Base-by-base conservation (phyloP, 1,284 basidiomycete species). In the Naganishia liquefaciens region DNA sequence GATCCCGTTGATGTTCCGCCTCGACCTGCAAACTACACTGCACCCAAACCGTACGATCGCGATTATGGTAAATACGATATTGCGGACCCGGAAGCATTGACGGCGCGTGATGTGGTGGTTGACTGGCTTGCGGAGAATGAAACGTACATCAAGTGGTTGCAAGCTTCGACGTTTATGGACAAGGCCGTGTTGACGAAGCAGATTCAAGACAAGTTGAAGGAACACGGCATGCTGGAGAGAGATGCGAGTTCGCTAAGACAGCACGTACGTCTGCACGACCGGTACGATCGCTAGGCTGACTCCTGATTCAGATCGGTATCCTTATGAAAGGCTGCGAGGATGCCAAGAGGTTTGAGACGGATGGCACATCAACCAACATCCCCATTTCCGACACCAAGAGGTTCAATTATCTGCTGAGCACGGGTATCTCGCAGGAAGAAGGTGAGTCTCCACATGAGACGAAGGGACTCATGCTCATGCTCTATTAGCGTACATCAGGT, bases 321-420 rank as follows among this genome's bases (percentile, higher is more conserved):
- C 21, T 60, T 17, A 60, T 60, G 57, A 60, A 60, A 27, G 57
- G 57, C 6, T 60, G 57, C 46, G 57, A 60, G 25, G 57, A 60
- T 17, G 57, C 57, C 21, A 60, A 60, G 43, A 49, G 47, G 33
- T 60, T 60, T 27, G 57, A 60, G 28, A 50, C 46, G 33, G 57
- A 60, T 37, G 57, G 57, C 13, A 60, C 57, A 27, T 60, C 57
- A 25, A 60, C 57, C 27, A 60, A 60, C 43, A 60, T 60, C n/a
- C 57, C 57, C n/a, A 60, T 60, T 23, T 60, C 57, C 13, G 57
- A 60, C n/a, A 60, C 57, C 46, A 60, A 60, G 46, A 39, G 57
- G 37, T 60, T 60, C 57, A 60, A 60, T n/a, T 60, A 60, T 37
- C 25, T 60, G 33, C 57, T 60, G 5, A 60, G 57, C 27, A 60